phyloP scores from a whole-genome alignment of 208 protist species.

The Trypanosoma brucei region DNA sequence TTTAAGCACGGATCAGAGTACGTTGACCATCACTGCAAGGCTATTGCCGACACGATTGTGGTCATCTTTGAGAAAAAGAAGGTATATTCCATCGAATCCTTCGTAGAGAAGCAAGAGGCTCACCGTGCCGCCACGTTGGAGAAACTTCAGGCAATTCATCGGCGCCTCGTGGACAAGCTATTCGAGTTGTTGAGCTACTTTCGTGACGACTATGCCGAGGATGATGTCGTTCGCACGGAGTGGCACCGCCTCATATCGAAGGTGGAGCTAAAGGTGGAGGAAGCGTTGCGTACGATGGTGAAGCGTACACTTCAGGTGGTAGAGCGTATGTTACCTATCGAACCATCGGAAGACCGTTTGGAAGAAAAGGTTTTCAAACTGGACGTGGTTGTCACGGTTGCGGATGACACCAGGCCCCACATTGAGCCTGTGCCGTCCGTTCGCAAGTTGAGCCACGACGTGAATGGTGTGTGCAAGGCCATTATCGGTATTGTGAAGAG shows the following conservation, averaged over 20 bases:
- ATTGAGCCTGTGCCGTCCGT: slow-evolving; percentile 91
- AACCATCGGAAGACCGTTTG: slow-evolving; percentile 83
- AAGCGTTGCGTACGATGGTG: slow-evolving; percentile 92
- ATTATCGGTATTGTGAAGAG: slow-evolving; percentile 88
- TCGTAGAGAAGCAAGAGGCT: slow-evolving; percentile 78
- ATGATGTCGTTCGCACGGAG: slow-evolving; percentile 77
- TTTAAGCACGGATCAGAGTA: slow-evolving; percentile 90
- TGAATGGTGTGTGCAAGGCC: slow-evolving; percentile 90
- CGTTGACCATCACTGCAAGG: slow-evolving; percentile 86
- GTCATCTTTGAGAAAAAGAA: slow-evolving; percentile 94
- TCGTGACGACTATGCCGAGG: slow-evolving; percentile 81
- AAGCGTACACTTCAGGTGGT: slow-evolving; percentile 92
- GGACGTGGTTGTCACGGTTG: slow-evolving; percentile 91
- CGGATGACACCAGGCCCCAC: slow-evolving; percentile 65
- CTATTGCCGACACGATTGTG: slow-evolving; percentile 90
- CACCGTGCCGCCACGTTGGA: slow-evolving; percentile 73
- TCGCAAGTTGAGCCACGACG: slow-evolving; percentile 72
- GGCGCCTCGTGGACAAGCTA: slow-evolving; percentile 80
- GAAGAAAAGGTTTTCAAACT: slow-evolving; percentile 93
- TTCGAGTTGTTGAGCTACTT: slow-evolving; percentile 88
- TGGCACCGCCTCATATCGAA: slow-evolving; percentile 91
- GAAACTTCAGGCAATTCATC: slow-evolving; percentile 79
- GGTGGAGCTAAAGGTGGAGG: slow-evolving; percentile 93
- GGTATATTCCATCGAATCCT: slow-evolving; percentile 87
- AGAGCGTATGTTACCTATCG: slow-evolving; percentile 85